Base-by-base conservation (phyloP, 768 basidiomycete genomes). In the Naganishia vishniacii region DNA sequence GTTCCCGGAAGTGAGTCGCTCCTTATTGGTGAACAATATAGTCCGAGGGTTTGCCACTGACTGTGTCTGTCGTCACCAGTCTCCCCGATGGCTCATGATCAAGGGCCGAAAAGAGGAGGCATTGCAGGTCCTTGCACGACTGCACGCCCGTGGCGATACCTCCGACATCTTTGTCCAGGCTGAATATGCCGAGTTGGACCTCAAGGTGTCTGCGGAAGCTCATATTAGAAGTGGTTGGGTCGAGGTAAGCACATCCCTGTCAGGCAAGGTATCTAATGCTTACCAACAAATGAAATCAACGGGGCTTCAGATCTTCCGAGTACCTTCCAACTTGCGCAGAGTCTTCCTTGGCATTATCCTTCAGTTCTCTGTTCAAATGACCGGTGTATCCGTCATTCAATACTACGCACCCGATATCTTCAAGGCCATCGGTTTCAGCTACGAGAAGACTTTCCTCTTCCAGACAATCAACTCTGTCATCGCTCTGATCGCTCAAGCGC, bases 341-440 rank as follows among this genome's bases (percentile, higher is more conserved):
- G 67, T 69, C 11, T 46, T 70, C 34, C 56, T 68, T 34, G 66
- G 69, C 61, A 60, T 79, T 73, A 80, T 82, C 44, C 73, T 82
- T 1, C 81, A 84, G 70, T 83, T 83, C 69, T 82, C 81, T 8
- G 82, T 84, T 9, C 84, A 85, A 68, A 84, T 84, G 72, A 85
- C 84, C 9, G 84, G 82, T 73, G 80, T 84, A 60, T 82, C 81
- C 53, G 82, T 81, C 41, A 83, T 85, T 42, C 83, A 83, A 66
- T 63, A 63, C 49, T 63, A 63, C 34, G 40, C 48, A 6, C 49
- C 49, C 18, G 48, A 44, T 11, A 61, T 71, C 71, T 64, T 66
- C 59, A 5, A 67, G 64, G 58, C 72, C 77, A 82, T 82, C 79
- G 81, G 81, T 16, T 81, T 82, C 70, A 75, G 72, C 29, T 74